Conservation (phyloP, 1,284 basidiomycete species). For the Agroathelia rolfsii region DNA sequence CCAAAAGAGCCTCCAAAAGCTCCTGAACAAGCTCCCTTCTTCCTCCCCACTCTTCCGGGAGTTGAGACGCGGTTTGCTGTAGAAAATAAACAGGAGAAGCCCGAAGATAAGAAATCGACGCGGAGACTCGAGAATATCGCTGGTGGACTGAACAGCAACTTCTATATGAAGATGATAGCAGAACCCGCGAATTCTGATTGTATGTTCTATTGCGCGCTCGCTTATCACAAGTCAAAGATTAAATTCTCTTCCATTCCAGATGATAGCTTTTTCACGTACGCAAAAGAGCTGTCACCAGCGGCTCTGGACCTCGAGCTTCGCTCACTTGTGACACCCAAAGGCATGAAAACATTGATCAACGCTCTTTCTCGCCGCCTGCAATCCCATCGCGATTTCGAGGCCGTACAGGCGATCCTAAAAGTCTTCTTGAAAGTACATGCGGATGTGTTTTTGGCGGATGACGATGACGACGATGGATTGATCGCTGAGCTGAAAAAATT, state of each 20-base stretch:
- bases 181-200: constrained; percentile 58
- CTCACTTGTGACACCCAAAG: constrained; percentile 58
- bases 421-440: constrained; percentile 83
- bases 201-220: constrained; percentile 30
- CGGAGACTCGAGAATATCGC: constrained; percentile 46
- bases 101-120: constrained; percentile 34
- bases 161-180: constrained; percentile 54
- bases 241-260: constrained; percentile 36
- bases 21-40: constrained; percentile 94
- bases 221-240: constrained; percentile 4
- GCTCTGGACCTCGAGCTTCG: constrained; percentile 88
- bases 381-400: constrained; percentile 89
- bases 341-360: constrained; percentile 61
- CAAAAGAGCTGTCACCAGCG: constrained; percentile 84
- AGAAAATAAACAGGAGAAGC: constrained; percentile 30
- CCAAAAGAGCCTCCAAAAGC: constrained; percentile 93
- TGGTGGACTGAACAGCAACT: constrained; percentile 61
- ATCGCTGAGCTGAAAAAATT: constrained; percentile 45
- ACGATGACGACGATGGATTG: too few species aligned
- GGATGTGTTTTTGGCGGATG: constrained; percentile 66
- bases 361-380: constrained; percentile 67
- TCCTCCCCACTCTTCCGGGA: constrained; percentile 84
- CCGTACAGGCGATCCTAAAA: constrained; percentile 82
- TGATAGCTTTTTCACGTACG: constrained; percentile 76
- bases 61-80: constrained; percentile 73